Conservation (phyloP, 1,284 basidiomycete genomes). For the Irpex rosettiformis region DNA sequence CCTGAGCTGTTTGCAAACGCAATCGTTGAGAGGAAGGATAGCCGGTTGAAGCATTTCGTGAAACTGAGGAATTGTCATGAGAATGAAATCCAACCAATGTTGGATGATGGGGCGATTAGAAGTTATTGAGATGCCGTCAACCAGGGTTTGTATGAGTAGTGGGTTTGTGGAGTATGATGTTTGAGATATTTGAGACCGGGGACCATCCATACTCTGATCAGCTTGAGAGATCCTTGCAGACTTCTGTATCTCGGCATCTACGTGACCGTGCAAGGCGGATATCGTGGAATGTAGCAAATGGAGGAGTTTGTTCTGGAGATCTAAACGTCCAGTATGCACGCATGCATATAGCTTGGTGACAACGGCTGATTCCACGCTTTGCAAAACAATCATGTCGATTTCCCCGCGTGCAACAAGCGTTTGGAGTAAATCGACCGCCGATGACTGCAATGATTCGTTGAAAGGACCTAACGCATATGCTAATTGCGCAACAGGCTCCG, state of each 20-base stretch:
- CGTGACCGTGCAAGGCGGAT: constrained; percentile 40
- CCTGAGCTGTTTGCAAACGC: constrained; percentile 75
- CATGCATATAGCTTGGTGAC: constrained; percentile 75
- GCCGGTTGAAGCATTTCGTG: constrained; percentile 65
- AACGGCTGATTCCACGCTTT: constrained; percentile 67
- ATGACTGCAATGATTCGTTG: constrained; percentile 70
- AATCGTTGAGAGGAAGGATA: constrained; percentile 79
- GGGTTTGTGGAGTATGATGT: constrained; percentile 52
- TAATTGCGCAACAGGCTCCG: constrained; percentile 58
- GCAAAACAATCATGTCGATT: constrained; percentile 54
- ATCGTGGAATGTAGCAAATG: constrained; percentile 88
- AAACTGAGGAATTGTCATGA: constrained; percentile 86
- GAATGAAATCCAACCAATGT: constrained; percentile 95
- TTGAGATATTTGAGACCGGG: constrained; percentile 18
- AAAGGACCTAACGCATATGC: constrained; percentile 51
- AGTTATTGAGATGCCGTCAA: constrained; percentile 72
- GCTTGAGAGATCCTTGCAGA: constrained; percentile 21
- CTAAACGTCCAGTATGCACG: constrained; percentile 66
- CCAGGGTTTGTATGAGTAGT: constrained; percentile 73
- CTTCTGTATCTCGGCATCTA: constrained; percentile 16
- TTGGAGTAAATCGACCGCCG: constrained; percentile 80
- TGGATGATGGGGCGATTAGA: constrained; percentile 81
- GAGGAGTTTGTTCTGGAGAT: constrained; percentile 90
- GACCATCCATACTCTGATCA: constrained; percentile 14
- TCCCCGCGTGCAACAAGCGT: constrained; percentile 79